Evolutionary conservation across 192 early-diverging fungal genomes (phyloP).

Genomic region (Gonapodya sp.): DNA sequence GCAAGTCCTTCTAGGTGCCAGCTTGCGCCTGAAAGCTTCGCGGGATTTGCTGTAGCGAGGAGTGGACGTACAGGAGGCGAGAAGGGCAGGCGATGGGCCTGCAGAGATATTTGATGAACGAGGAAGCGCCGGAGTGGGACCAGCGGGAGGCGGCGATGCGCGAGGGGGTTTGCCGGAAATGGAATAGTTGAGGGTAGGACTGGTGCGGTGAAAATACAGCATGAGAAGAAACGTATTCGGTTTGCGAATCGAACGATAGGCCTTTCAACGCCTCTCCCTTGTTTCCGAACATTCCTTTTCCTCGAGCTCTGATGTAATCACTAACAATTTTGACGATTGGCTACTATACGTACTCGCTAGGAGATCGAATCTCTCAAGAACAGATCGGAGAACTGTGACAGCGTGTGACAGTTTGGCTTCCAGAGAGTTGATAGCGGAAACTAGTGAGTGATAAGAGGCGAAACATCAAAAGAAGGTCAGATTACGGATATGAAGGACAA

Average conservation of each 20-base stretch:
- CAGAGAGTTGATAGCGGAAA: neutral
- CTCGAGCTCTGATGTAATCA: too few species aligned
- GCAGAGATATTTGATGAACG: neutral
- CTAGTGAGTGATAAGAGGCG: neutral
- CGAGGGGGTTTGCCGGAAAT: neutral
- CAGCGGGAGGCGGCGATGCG: neutral
- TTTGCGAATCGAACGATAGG: too few species aligned
- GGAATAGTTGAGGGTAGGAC: too few species aligned
- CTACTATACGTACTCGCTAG: neutral
- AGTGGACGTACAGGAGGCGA: neutral
- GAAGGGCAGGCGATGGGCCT: neutral
- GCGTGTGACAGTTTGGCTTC: neutral
- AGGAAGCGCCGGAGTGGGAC: neutral
- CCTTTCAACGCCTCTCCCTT: too few species aligned
- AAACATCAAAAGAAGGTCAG: neutral
- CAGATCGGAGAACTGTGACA: neutral
- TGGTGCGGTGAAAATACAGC: too few species aligned
- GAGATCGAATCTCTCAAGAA: neutral
- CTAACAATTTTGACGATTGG: too few species aligned
- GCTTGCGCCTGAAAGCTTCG: neutral
- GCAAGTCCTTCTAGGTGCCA: neutral
- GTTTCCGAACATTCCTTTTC: too few species aligned
- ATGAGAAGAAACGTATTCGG: too few species aligned
- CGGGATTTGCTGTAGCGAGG: too few species aligned
- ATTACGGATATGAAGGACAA: neutral